Conservation (phyloP, 2,329 filamentous ascomycete genomes). For the Paraphaeosphaeria sporulosa region DNA sequence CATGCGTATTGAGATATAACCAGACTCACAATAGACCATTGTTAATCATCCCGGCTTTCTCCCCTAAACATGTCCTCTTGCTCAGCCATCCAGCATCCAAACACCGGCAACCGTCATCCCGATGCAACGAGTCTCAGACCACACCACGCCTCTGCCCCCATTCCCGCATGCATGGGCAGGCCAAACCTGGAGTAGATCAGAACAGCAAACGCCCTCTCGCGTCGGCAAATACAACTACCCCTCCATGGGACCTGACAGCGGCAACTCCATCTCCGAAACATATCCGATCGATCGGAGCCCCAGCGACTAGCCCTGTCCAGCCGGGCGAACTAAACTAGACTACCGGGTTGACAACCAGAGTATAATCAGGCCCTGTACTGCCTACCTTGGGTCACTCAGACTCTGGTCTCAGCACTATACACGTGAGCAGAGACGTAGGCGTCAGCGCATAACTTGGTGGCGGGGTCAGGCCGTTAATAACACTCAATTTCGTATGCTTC, state of each 20-base stretch:
- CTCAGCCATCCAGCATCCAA: background rate
- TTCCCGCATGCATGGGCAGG: background rate
- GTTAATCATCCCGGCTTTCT: too few relatives aligned
- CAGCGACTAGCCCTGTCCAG: too few relatives aligned
- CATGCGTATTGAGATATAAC: too few relatives aligned
- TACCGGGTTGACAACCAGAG: too few relatives aligned
- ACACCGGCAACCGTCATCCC: slow-evolving; percentile 2
- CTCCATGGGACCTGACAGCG: background rate
- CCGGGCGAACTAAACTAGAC: background rate
- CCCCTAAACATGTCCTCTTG: too few relatives aligned
- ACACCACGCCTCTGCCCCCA: background rate
- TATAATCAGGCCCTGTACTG: too few relatives aligned
- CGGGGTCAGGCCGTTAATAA: background rate
- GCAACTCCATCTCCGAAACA: slow-evolving; percentile 6
- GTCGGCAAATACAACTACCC: background rate
- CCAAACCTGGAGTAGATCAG: background rate
- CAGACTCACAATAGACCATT: too few relatives aligned
- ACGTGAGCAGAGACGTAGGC: too few relatives aligned
- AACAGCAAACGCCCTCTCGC: background rate
- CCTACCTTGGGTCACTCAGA: too few relatives aligned
- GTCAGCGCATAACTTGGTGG: background rate
- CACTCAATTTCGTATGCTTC: slow-evolving; percentile 3
- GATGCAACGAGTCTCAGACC: background rate
- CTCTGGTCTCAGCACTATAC: too few relatives aligned
- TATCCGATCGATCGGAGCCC: slow-evolving; percentile 1